Base-by-base conservation (phyloP, 768 basidiomycete species). In the Saitozyma podzolica region DNA sequence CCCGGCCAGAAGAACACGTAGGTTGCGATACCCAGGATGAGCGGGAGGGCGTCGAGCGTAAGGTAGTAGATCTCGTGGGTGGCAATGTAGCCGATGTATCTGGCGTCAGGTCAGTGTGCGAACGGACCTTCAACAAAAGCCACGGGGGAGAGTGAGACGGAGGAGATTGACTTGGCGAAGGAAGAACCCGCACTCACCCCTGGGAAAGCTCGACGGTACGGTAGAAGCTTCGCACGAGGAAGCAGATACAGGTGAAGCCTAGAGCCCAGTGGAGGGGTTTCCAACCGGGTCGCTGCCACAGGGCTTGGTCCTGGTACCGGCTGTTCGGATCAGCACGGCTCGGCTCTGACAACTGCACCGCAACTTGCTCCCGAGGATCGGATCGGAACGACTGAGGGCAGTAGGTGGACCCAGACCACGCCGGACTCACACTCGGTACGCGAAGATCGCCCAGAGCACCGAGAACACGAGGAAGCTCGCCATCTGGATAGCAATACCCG, bases 171-270 rank as follows among this genome's bases (percentile, higher is more conserved):
- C 73, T 61, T 45, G 72, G 72, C 78, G 76, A 58, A 76, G 59
- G 50, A 67, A 69, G 10, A 79, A 62, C 62, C 77, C 76, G 51
- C 29, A 29, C 73, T 61, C 47, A 73, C 74, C 78, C 78, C 58
- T 79, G 59, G 50, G 68, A 69, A 8, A 79, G 63, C 62, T 79
- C 76, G 51, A 76, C 69, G 7, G 76, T 77, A 42, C 78, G 56
- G 67, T 69, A 79, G 40, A 77, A 62, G 58, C 72, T 74, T 72
- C 78, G 71, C 47, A 77, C 73, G 58, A 77, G 51, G 59, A 79
- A 79, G 56, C 75, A 74, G 62, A 77, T 74, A 63, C 75, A 78
- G 53, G 76, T 78, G 67, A 74, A 77, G 2, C 78, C 78, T 19
- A 79, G 50, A 6, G 78, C 78, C 61, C 61, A 76, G 58, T 75